phyloP scores from a whole-genome alignment of 2,329 filamentous ascomycete species.

The Grosmannia serpens region DNA sequence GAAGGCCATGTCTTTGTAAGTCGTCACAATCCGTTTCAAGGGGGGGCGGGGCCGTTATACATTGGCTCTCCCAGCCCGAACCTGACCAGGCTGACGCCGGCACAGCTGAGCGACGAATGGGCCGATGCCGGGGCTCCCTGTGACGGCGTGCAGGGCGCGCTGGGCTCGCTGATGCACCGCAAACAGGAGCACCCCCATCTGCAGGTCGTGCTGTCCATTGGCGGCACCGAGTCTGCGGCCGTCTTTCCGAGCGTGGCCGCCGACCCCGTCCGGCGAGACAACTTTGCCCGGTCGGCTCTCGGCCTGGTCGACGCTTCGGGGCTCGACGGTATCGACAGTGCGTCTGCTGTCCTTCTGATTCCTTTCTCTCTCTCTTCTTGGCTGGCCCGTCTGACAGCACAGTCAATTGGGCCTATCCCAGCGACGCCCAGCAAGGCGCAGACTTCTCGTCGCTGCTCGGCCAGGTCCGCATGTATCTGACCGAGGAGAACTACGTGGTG shows the following conservation, averaged over 20 bases:
- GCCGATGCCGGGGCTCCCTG: slow-evolving; percentile 62
- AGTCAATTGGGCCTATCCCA: slow-evolving; percentile 78
- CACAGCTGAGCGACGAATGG: slow-evolving; percentile 66
- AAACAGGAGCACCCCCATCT: slow-evolving; percentile 61
- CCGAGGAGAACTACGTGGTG: slow-evolving; percentile 55
- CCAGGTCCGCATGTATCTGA: slow-evolving; percentile 54
- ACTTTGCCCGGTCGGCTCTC: slow-evolving; percentile 57
- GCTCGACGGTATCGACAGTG: slow-evolving; percentile 68
- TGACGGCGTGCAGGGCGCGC: slow-evolving; percentile 57
- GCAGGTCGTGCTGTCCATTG: slow-evolving; percentile 66
- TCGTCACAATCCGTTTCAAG: slow-evolving; percentile 10
- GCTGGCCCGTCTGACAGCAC: neutral
- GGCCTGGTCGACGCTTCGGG: slow-evolving; percentile 59
- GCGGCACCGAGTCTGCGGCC: slow-evolving; percentile 53
- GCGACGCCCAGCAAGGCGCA: slow-evolving; percentile 50
- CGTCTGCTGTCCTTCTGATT: slow-evolving; percentile 14
- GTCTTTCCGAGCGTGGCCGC: slow-evolving; percentile 58
- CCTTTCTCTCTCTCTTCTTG: neutral
- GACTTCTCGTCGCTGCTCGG: slow-evolving; percentile 61
- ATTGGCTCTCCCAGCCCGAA: neutral
- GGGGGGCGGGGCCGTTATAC: neutral
- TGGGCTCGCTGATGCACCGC: slow-evolving; percentile 61
- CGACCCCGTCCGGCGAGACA: slow-evolving; percentile 47
- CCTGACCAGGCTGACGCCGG: neutral
- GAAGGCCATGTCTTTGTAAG: slow-evolving; percentile 68